Conservation (phyloP, 73 alveolate genomes). For the Effrenium voratum region DNA sequence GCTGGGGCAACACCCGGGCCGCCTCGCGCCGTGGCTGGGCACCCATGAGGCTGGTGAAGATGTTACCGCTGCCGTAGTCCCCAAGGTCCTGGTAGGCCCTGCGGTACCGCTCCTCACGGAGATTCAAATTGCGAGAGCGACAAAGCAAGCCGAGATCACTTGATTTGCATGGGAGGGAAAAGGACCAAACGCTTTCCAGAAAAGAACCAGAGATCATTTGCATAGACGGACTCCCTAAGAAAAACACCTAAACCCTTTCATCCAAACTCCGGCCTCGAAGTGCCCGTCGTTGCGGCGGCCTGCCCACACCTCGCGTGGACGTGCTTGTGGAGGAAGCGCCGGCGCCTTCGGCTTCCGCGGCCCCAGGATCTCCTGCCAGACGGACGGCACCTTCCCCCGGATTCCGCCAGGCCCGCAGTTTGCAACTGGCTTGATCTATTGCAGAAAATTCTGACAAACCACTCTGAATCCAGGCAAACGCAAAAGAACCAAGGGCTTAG, state of each 20-base stretch:
- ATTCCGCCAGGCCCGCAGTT: too few species aligned
- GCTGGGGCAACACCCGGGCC: slow-evolving; percentile 39
- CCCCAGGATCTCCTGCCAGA: too few species aligned
- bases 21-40: neutral
- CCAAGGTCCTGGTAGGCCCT: slow-evolving; percentile 58
- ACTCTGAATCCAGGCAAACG: too few species aligned
- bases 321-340: neutral
- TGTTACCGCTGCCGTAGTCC: slow-evolving; percentile 57
- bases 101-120: slow-evolving; percentile 42
- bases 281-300: slow-evolving; percentile 68
- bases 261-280: slow-evolving; percentile 8
- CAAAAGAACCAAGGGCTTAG: too few species aligned
- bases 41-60: slow-evolving; percentile 47
- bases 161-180: too few species aligned
- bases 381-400: too few species aligned
- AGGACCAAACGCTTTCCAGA: neutral
- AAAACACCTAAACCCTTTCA: neutral
- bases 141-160: too few species aligned
- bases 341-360: neutral
- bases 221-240: neutral
- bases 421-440: too few species aligned
- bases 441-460: too few species aligned
- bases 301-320: slow-evolving; percentile 25
- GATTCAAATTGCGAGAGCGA: too few species aligned
- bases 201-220: neutral